phyloP scores from a whole-genome alignment of 768 basidiomycete species.

The Suillus discolor region DNA sequence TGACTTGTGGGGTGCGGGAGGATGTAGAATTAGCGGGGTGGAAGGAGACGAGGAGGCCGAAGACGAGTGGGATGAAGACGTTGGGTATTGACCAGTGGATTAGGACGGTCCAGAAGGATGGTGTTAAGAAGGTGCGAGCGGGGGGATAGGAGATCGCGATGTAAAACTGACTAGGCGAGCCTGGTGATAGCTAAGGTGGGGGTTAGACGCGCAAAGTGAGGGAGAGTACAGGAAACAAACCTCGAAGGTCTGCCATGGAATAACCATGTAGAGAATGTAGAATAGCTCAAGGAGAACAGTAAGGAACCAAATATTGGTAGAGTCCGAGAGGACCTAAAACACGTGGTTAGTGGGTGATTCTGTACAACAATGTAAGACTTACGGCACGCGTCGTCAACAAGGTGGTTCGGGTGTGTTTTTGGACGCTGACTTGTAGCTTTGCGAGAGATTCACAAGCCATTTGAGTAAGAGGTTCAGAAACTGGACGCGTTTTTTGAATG shows the following conservation, averaged over 20 bases:
- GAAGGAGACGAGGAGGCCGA: constrained; percentile 67
- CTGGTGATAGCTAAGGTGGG: neutral
- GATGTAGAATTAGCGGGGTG: constrained; percentile 40
- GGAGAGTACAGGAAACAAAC: constrained; percentile 33
- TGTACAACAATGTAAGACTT: constrained; percentile 10
- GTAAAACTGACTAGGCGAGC: constrained; percentile 14
- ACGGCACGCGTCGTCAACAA: constrained; percentile 31
- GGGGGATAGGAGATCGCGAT: constrained; percentile 52
- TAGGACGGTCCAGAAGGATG: constrained; percentile 54
- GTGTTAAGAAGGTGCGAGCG: constrained; percentile 42
- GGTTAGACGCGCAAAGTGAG: neutral
- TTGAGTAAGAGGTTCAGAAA: constrained; percentile 23
- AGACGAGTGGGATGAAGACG: constrained; percentile 55
- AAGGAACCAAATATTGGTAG: constrained; percentile 59
- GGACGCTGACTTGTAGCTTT: constrained; percentile 21
- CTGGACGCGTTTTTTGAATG: constrained; percentile 28
- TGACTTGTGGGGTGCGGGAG: constrained; percentile 22
- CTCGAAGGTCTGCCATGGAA: constrained; percentile 53
- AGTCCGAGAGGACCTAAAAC: constrained; percentile 61
- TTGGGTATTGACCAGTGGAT: constrained; percentile 67
- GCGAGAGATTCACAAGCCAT: constrained; percentile 25
- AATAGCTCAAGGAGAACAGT: constrained; percentile 57
- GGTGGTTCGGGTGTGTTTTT: constrained; percentile 21
- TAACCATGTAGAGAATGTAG: constrained; percentile 50
- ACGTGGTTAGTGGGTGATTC: constrained; percentile 2